Evolutionary conservation across 2,329 filamentous ascomycete genomes (phyloP).

Genomic region (Fusarium vanettenii): DNA sequence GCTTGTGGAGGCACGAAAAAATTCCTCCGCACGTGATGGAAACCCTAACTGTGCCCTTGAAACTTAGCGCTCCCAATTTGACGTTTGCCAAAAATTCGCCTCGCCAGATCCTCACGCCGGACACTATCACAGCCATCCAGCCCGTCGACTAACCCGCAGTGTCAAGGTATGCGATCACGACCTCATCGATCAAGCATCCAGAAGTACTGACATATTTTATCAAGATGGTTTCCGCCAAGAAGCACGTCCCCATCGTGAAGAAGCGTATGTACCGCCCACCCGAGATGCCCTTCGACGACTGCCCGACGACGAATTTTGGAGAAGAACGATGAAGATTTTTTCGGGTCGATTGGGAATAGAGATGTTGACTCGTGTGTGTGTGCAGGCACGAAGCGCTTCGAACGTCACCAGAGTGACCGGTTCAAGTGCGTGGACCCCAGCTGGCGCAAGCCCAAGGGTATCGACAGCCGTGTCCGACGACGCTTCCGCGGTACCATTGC

Average conservation of each 20-base stretch:
- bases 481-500: slow-evolving; percentile 95
- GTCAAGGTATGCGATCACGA: slow-evolving; percentile 52
- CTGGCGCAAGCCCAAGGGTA: slow-evolving; percentile 99
- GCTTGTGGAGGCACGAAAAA: slow-evolving; percentile 17
- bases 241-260: slow-evolving; percentile 99
- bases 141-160: slow-evolving; percentile 51
- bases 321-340: slow-evolving; percentile 2
- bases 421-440: slow-evolving; percentile 91
- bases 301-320: slow-evolving; percentile 28
- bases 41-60: slow-evolving; percentile 51
- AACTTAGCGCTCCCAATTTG: slow-evolving; percentile 43
- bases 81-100: slow-evolving; percentile 51
- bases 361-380: slow-evolving; percentile 52
- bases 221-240: slow-evolving; percentile 99
- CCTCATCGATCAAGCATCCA: slow-evolving; percentile 17
- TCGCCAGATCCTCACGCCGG: slow-evolving; percentile 50
- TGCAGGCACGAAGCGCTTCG: slow-evolving; percentile 91
- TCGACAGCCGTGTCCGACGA: slow-evolving; percentile 97
- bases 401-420: slow-evolving; percentile 96
- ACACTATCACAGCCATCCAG: slow-evolving; percentile 51
- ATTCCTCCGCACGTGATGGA: slow-evolving; percentile 44
- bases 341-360: slow-evolving; percentile 5
- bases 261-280: slow-evolving; percentile 82
- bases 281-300: slow-evolving; percentile 23
- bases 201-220: slow-evolving; percentile 47